Base-by-base conservation (phyloP, 805 yeast genomes). In the Saccharomycopsis oosterbeekiorum region DNA sequence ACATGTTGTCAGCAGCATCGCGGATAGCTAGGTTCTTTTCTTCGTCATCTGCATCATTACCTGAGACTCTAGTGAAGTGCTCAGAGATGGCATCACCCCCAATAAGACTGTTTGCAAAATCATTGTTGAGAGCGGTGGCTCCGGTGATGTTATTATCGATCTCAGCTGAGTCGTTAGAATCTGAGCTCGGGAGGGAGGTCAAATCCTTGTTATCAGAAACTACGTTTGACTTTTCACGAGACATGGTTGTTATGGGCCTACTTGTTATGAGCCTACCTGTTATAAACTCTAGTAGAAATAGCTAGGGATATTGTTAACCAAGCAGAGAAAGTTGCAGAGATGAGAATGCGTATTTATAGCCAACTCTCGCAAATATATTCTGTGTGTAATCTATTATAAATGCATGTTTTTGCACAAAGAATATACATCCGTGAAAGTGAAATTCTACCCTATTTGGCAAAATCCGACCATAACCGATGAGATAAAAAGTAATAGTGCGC, bases 11-110 rank as follows among this genome's bases (percentile, higher is more conserved):
- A n/a, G 19, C 17, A n/a, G 8, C 21, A 53, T 4, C 41, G 21
- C 24, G 17, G 15, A 9, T 15, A 8, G 12, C 17, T 34, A 8
- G 9, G 17, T 47, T 56, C 14, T 29, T 42, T 24, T 40, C 41
- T 19, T 40, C 58, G 4, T 42, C 40, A 19, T 14, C 15, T 21
- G 15, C 15, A 24, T 92, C 97, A 72, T 92, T 97, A 0, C 89
- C 96, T 21, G 89, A 70, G 58, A 96, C 72, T 9, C 89, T 61
- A 1, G 89, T 71, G 62, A 2, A 64, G 57, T 0, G 64, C 4
- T 19, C 24, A 26, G 59, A 24, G 11, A 56, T 56, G 41, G 17
- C 70, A 43, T 47, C 68, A 67, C 10, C 67, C 65, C 29, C 76
- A 74, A 66, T 67, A 66, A 56, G 65, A 63, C 2, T 65, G 65